A percentile compares a stretch with the other conserved stretches of the same genome.
These are phyloP conservation scores for Pythium vanterpoolii DNA, from an alignment of 352 stramenopile species.

Conservation along the genomic window DNA sequence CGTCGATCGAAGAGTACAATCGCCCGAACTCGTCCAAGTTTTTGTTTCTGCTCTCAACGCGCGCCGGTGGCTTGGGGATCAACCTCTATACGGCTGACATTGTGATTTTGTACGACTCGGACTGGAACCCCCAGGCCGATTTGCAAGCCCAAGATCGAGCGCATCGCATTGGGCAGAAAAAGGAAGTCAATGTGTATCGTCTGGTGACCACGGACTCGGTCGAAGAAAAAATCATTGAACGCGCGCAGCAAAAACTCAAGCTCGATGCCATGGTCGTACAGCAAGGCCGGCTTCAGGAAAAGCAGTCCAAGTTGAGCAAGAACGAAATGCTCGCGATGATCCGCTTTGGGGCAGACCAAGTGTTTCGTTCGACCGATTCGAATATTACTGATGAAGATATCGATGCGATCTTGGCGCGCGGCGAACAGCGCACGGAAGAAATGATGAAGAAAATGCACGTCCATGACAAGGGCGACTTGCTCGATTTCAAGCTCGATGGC, in stretches of 20 bases:
- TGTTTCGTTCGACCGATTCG: conserved; percentile 95
- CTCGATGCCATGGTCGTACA: conserved; percentile 86
- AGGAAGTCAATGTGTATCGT: conserved; percentile 96
- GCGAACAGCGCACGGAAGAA: conserved; percentile 82
- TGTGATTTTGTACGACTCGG: conserved; percentile 97
- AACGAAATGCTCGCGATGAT: conserved; percentile 97
- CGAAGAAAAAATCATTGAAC: conserved; percentile 99
- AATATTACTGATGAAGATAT: conserved; percentile 99
- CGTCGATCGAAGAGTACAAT: conserved; percentile 95
- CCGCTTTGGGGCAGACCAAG: conserved; percentile 97
- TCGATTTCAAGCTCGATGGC: conserved; percentile 92
- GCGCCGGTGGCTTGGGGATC: conserved; percentile 96
- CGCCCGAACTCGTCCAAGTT: conserved; percentile 95
- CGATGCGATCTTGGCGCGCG: conserved; percentile 94
- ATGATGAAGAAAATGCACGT: conserved; percentile 87
- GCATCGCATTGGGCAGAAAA: conserved; percentile 98
- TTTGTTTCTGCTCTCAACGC: conserved; percentile 97
- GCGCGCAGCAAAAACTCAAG: conserved; percentile 97
- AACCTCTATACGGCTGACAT: conserved; percentile 99
- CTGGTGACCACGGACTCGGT: conserved; percentile 96
- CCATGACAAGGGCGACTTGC: conserved; percentile 83
- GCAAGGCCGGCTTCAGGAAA: conserved; percentile 83
- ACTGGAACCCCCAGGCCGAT: conserved; percentile 99
- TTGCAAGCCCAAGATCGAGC: conserved; percentile 94
- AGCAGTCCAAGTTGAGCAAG: conserved; percentile 92